phyloP scores from a whole-genome alignment of 768 basidiomycete species.

The Boletus huronensis region DNA sequence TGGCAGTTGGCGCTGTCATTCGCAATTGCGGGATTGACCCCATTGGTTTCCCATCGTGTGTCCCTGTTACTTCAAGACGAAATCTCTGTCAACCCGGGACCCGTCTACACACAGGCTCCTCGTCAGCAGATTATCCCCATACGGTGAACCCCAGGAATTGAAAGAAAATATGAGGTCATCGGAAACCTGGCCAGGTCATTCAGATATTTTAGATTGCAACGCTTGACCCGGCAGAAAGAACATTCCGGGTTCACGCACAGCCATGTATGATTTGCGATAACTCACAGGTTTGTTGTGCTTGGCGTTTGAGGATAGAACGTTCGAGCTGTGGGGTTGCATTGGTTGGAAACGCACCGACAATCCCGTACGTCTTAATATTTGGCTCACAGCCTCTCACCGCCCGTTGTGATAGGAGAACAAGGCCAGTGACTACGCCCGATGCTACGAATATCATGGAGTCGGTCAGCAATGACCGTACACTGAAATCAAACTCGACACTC shows the following conservation, averaged over 20 bases:
- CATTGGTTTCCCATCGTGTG: neutral
- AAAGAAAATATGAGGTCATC: neutral
- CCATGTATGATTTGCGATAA: neutral
- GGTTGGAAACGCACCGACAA: neutral
- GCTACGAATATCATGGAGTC: neutral
- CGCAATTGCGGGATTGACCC: neutral
- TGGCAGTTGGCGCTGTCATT: neutral
- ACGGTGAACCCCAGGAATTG: neutral
- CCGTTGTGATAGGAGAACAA: neutral
- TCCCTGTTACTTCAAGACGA: neutral
- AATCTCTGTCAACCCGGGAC: neutral
- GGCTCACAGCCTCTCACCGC: neutral
- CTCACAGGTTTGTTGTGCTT: neutral
- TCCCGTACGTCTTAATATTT: neutral
- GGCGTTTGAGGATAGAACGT: constrained; percentile 15
- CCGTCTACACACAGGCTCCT: neutral
- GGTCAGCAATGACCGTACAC: neutral
- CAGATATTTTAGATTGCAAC: neutral
- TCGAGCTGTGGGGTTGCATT: neutral
- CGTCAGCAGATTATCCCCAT: constrained; percentile 2
- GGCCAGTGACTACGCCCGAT: neutral
- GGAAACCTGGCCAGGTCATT: neutral
- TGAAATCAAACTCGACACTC: neutral
- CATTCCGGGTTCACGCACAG: neutral
- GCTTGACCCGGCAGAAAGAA: neutral